phyloP scores from a whole-genome alignment of 177 flowering plant species.

The Vitis hybrid region DNA sequence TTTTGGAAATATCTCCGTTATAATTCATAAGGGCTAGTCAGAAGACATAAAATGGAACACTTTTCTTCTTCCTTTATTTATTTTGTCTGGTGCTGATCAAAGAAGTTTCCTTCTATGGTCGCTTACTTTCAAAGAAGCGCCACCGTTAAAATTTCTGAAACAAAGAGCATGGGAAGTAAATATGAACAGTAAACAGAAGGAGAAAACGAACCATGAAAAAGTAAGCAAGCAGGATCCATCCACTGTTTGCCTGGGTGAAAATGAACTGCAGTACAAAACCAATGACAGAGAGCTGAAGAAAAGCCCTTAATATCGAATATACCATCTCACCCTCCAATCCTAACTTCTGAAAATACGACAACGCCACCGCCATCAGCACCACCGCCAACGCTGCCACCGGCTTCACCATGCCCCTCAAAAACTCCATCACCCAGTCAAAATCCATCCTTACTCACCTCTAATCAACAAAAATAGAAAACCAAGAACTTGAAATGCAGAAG shows the following conservation, averaged over 20 bases:
- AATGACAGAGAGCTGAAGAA: constrained; percentile 84
- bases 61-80: too few relatives aligned
- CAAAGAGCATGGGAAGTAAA: too few relatives aligned
- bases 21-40: too few relatives aligned
- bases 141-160: too few relatives aligned
- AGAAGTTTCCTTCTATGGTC: too few relatives aligned
- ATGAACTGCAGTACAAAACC: constrained; percentile 96
- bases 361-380: constrained; percentile 67
- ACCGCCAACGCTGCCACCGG: constrained; percentile 69
- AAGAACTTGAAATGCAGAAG: not conserved
- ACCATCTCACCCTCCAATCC: constrained; percentile 79
- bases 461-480: not conserved
- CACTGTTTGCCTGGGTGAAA: constrained; percentile 53
- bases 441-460: constrained; percentile 24
- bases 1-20: too few relatives aligned
- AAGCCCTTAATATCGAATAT: constrained; percentile 70
- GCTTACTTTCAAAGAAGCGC: too few relatives aligned
- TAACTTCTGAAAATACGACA: constrained; percentile 66
- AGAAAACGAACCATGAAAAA: constrained; percentile 73
- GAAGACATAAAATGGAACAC: too few relatives aligned
- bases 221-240: constrained; percentile 84
- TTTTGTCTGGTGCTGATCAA: too few relatives aligned
- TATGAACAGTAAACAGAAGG: not conserved
- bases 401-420: constrained; percentile 82
- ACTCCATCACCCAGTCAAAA: constrained; percentile 47